Base-by-base conservation (phyloP, 495 filamentous ascomycete species). In the Daldinia vernicosa region DNA sequence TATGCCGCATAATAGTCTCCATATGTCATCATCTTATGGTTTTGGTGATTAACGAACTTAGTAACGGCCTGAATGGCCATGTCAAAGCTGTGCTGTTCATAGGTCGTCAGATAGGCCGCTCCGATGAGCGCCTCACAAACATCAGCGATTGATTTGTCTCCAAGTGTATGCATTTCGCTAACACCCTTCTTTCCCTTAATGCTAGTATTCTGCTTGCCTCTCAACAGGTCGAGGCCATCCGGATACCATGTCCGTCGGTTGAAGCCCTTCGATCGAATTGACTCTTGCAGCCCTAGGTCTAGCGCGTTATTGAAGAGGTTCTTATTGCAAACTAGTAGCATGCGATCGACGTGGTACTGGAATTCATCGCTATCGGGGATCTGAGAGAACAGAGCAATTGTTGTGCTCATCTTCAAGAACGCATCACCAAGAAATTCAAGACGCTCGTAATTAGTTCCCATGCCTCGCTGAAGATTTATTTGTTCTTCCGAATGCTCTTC, bases 391-490 rank as follows among this genome's bases (percentile, higher is more conserved):
- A 96, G 82, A 22, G 93, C 85, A 22, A 99, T 93, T 0, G 95
- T 93, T 9, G 95, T 98, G 39, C 92, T 92, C 90, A 97, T 93
- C 82, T 99, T 99, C 45, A 99, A 85, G 76, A 97, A 98, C 55
- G 90, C 91, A 77, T 99, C 95, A 0, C 95, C 95, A 14, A 98
- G 83, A 69, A 98, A 96, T 65, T 99, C 95, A 1, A 98, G 88
- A 27, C 95, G 88, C 79, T 99, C 95, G 73, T 99, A 99, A 70
- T 98, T 98, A 60, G 90, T 93, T 11, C 95, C 95, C 95, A 98
- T 99, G 28, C 95, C 95, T 64, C 87, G 81, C 71, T 93, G 92
- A 24, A 93, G 84, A 69, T 95, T 92, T 43, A 95, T 80, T 63
- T 92, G 87, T 63, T 90, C 85, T 12, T 81, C 82, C 9, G 84